Conservation (phyloP, 805 yeast species). For the Candida insectorum region DNA sequence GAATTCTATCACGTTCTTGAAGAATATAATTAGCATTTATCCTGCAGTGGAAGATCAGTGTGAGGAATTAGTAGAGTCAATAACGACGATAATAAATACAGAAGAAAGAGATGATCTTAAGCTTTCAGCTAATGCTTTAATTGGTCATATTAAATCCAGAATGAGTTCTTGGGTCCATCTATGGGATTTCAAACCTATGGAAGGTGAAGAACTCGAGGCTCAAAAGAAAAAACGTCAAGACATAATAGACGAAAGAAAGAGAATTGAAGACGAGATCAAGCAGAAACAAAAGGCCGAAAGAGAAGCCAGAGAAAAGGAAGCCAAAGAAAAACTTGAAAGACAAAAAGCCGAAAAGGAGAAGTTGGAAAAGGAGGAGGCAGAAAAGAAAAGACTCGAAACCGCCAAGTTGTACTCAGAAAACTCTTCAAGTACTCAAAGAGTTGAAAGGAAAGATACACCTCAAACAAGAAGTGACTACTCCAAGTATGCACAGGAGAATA, state of each 20-base stretch:
- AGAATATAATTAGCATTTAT: conserved; percentile 57
- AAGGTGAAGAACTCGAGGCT: conserved; percentile 36
- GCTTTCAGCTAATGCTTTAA: conserved; percentile 68
- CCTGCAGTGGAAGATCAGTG: conserved; percentile 72
- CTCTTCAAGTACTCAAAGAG: too few relatives aligned
- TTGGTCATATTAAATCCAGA: conserved; percentile 61
- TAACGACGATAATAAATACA: conserved; percentile 44
- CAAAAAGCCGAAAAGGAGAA: conserved; percentile 4
- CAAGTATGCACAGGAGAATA: background rate
- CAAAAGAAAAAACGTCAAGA: conserved; percentile 19
- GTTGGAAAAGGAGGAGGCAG: background rate
- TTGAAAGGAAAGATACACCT: background rate
- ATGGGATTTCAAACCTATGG: conserved; percentile 55
- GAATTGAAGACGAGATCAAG: conserved; percentile 10
- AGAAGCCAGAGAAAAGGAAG: conserved; percentile 5
- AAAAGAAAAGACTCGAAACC: conserved; percentile 1
- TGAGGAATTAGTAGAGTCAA: conserved; percentile 41
- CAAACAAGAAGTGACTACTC: background rate
- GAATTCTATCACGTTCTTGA: conserved; percentile 75
- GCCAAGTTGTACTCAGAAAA: background rate
- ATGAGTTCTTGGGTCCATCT: conserved; percentile 47
- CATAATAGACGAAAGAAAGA: conserved; percentile 16
- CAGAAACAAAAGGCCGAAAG: conserved; percentile 13
- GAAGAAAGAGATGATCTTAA: conserved; percentile 80
- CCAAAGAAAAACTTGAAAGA: background rate